Evolutionary conservation across 768 basidiomycete species (phyloP), one percentile per base, ranked within the genome.

Genomic region (Agaricus bisporus): DNA sequence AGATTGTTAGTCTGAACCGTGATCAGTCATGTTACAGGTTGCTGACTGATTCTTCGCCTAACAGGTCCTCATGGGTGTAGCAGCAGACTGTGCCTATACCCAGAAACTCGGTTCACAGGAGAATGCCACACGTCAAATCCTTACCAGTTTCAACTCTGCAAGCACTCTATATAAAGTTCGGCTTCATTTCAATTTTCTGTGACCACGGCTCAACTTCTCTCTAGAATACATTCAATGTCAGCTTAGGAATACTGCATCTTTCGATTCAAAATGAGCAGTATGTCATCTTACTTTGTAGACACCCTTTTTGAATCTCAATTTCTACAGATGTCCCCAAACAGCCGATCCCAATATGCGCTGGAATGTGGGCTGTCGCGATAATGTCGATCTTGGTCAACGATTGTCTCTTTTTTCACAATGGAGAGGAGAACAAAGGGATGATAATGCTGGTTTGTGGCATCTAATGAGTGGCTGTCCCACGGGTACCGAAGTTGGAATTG

Each of bases 401-500:
- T 73, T 94, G 25, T 90, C 88, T 14, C 66, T 82, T 3, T 93
- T 95, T 68, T 88, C 86, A 4, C 71, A 82, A 56, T 95, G 91
- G 91, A 75, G 92, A 54, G 91, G 90, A 0, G 61, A 69, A 41
- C 85, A 84, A 59, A 80, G 85, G 6, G 67, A 75, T n/a, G 90
- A 92, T 63, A 79, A 82, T 15, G 82, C 79, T 18, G 92, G 91
- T 2, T 73, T 95, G 28, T 94, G 91, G 88, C 91, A 93, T 70
- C 72, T 94, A 11, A 87, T 94, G 85, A 90, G 86, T 58, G 83
- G 83, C 22, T 91, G 89, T 60, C 81, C 85, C 3, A 85, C 86
- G 8, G 87, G 87, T n/a, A 77, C 81, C 9, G 88, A 91, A 68
- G 82, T 86, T 36, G 92, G 91, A 18, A 90, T 94, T 45, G 91